Evolutionary conservation across 202 grass and related monocot species (phyloP), one percentile per base, ranked within the genome.

Genomic region (Hordeum pubiflorum): DNA sequence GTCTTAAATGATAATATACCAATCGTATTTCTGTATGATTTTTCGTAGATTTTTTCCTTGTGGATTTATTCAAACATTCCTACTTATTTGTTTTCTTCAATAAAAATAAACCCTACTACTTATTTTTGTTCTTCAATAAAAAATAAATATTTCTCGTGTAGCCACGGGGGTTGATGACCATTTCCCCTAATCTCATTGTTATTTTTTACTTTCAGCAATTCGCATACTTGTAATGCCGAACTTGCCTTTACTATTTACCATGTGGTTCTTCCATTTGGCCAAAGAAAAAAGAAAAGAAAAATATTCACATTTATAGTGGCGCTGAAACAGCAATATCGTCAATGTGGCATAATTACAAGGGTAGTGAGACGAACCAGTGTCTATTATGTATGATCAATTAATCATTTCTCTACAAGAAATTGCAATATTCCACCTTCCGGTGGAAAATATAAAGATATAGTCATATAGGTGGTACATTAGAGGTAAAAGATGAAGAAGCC

Each of bases 331-430:
- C 43, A 44, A 50, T 66, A 24, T 34, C 4, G 1, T 38, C 39
- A 32, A 17, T 71, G 20, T 66, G 50, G 31, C 36, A 71, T 69
- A 32, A 80, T 72, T 84, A 56, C 29, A 81, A 31, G 54, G 64
- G 57, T 46, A 81, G 52, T 40, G 14, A 32, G 50, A 77, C 27
- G 21, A 60, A 55, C 70, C 32, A 9, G 17, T 77, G 29, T 57
- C 72, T 84, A 26, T 77, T 60, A 66, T 60, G 32, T 79, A 81
- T 81, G 67, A 31, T 52, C 43, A 73, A 32, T 52, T 73, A 73
- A 84, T 36, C 27, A 15, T 78, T 77, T 21, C 76, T 74, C 81
- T 84, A 84, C 77, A 87, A 74, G 77, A 87, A 81, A 57, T 65
- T 84, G 70, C 48, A 63, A 48, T 75, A 59, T 70, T 81, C 18